Evolutionary conservation across 176 grass and related monocot species (phyloP), one percentile per base, ranked within the genome.

Genomic region (Carex pumila): DNA sequence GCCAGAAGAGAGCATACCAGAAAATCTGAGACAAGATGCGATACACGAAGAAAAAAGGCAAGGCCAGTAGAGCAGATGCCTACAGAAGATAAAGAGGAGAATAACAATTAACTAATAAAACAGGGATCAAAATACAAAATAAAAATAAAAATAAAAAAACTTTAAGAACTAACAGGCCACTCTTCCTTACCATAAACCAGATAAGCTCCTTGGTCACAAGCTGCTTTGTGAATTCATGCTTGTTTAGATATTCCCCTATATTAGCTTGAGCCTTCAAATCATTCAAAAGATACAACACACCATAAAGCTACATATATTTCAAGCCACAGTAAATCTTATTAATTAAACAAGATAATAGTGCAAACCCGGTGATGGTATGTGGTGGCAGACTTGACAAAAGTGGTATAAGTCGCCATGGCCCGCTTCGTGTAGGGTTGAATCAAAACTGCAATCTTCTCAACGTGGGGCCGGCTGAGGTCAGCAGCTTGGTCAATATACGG

Each of bases 401-500:
- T 85, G 29, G 81, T 75, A 81, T 90, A 93, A 37, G 81, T 52
- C 80, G 43, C 85, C 65, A 65, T 61, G 2, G 77, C 91, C 21
- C 66, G 65, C 85, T 88, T 75, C 19, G 88, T 88, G 85, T 95
- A 93, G 79, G 96, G 93, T 74, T 91, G 88, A 21, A 87, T 39
- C 34, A 69, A 54, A 85, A 81, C 89, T 90, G 61, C 87, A 59
- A 95, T 80, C 84, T 92, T 93, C 73, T 95, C 81, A 8, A 95
- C 87, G 78, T 95, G 90, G 32, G 96, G 96, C 86, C 89, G 89
- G 80, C 88, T 91, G 73, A 85, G 75, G 53, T 82, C 86, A 88
- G 87, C 91, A 89, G 91, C 83, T 88, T 94, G 91, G 83, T 99
- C 86, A 79, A 99, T 85, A 21, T 94, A 99, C 12, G 93, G 91